Conservation (phyloP, 176 grass and related monocot genomes). For the Lolium rigidum region DNA sequence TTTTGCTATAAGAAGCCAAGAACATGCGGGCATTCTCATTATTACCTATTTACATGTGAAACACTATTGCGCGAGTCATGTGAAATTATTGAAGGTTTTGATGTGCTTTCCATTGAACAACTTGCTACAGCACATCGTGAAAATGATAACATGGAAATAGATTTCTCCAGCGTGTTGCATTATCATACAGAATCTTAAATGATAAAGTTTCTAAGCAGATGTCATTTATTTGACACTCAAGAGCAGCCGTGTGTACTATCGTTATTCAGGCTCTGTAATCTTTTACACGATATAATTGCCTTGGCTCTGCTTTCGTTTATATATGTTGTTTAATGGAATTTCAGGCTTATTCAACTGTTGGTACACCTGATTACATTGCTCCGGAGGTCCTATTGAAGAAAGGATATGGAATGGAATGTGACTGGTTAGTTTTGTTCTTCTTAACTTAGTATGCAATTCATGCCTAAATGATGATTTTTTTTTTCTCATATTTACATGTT, state of each 20-base stretch:
- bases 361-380: conserved; percentile 99
- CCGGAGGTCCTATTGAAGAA: conserved; percentile 97
- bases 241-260: not conserved
- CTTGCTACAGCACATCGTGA: not conserved
- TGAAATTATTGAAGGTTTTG: conserved; percentile 1
- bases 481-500: conserved; percentile 40
- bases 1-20: not conserved
- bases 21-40: not conserved
- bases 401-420: conserved; percentile 99
- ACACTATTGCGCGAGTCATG: not conserved
- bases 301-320: conserved; percentile 32
- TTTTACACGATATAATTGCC: not conserved
- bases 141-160: conserved; percentile 23
- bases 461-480: not conserved
- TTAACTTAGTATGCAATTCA: conserved; percentile 18
- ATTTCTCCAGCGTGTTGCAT: conserved; percentile 21
- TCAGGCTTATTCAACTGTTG: conserved; percentile 94
- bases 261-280: not conserved
- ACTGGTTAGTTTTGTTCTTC: conserved; percentile 66
- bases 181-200: not conserved
- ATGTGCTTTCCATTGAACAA: not conserved
- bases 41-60: not conserved
- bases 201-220: conserved; percentile 12
- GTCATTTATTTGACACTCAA: conserved; percentile 16
- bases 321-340: conserved; percentile 12